phyloP scores from a whole-genome alignment of 2,329 filamentous ascomycete species.

The Ophiocordyceps robertsii region DNA sequence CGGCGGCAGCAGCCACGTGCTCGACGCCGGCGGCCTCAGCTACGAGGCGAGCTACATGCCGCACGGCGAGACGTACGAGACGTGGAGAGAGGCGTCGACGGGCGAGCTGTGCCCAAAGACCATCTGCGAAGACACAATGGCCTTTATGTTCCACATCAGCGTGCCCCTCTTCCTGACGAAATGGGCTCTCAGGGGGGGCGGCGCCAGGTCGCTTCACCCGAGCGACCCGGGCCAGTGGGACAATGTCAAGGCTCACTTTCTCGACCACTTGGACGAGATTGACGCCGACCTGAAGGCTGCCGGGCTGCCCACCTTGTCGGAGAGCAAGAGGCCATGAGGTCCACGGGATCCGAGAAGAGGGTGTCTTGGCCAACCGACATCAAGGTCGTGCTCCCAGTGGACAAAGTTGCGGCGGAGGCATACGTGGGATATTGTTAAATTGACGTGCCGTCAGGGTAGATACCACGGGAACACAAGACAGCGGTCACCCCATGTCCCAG shows the following conservation, averaged over 20 bases:
- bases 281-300: slow-evolving; percentile 9
- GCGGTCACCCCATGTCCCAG: too few species aligned
- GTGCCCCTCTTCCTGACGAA: slow-evolving; percentile 11
- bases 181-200: slow-evolving; percentile 11
- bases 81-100: slow-evolving; percentile 13
- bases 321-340: neutral
- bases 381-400: too few species aligned
- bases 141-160: slow-evolving; percentile 31
- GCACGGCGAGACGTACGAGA: slow-evolving; percentile 19
- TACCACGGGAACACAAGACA: too few species aligned
- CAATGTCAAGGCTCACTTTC: slow-evolving; percentile 11
- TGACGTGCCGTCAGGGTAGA: too few species aligned
- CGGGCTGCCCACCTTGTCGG: slow-evolving; percentile 3
- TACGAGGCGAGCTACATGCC: slow-evolving; percentile 21
- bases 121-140: slow-evolving; percentile 17
- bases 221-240: slow-evolving; percentile 10
- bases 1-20: slow-evolving; percentile 14
- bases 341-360: too few species aligned
- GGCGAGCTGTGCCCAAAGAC: slow-evolving; percentile 12
- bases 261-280: slow-evolving; percentile 13
- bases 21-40: slow-evolving; percentile 16
- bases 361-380: too few species aligned
- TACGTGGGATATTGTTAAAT: too few species aligned
- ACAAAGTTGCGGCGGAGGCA: too few species aligned
- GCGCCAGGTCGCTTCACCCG: slow-evolving; percentile 6